Base-by-base conservation (phyloP, 805 yeast genomes). In the Candida sphagnicola region DNA sequence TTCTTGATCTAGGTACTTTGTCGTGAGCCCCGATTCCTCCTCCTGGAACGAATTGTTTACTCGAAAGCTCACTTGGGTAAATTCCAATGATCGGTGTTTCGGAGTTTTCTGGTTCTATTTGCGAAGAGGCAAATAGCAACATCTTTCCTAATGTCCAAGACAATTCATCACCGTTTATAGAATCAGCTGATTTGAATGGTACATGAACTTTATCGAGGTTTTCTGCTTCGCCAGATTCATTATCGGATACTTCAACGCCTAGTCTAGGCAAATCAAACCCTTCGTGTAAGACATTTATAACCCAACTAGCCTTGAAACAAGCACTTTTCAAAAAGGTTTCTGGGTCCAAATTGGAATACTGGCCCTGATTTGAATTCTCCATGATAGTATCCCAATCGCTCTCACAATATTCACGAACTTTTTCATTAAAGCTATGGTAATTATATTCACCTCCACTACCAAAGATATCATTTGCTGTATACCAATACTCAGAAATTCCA, bases 401-500 rank as follows among this genome's bases (percentile, higher is more conserved):
- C 46, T 78, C 82, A 65, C 99, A 93, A 51, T 81, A 89, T 23
- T 73, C 72, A 43, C 75, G 74, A 3, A 89, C 85, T 37, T 77
- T 74, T 25, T 68, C 75, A 54, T 79, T 83, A 53, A 85, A 88
- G 28, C 72, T 65, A 26, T 75, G 70, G 54, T 80, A 91, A 53
- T 86, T 86, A 57, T 90, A 90, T 40, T 80, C 87, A 11, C 97
- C 98, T 2, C 95, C 91, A 65, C 88, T 74, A 28, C 82, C 78
- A 57, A 90, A 90, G 3, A 91, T 77, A 54, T 91, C 98, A 52
- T 89, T 85, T 3, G 96, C 90, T 1, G 97, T 88, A 57, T 93
- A 91, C 97, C 98, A 93, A 64, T 88, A 93, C 61, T 93, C 99
- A 5, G 96, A 86, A 16, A 91, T 82, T 0, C 99, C 99, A 19